Evolutionary conservation across 495 filamentous ascomycete species (phyloP).

Genomic region (Xylaria venustula): DNA sequence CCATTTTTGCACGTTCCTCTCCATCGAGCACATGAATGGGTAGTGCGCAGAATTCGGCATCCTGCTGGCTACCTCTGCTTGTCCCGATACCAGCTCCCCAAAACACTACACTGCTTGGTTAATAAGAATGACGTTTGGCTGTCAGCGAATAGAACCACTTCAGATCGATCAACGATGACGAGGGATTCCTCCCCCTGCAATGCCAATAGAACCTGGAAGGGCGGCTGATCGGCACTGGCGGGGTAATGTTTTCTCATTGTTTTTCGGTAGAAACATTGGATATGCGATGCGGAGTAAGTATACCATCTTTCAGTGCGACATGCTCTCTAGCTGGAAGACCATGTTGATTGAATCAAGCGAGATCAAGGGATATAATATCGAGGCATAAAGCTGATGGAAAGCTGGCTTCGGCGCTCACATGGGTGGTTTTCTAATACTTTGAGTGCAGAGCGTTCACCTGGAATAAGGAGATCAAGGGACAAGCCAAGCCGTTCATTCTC

Average conservation of each 20-base stretch:
- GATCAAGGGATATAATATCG: not conserved
- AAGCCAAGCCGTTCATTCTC: not conserved
- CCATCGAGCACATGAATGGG: too few species aligned
- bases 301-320: too few species aligned
- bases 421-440: not conserved
- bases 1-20: not conserved
- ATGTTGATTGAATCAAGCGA: not conserved
- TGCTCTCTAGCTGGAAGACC: too few species aligned
- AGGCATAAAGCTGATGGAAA: too few species aligned
- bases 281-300: too few species aligned
- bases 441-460: not conserved
- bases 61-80: not conserved
- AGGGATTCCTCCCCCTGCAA: not conserved
- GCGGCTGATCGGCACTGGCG: constrained; percentile 6
- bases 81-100: not conserved
- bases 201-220: not conserved
- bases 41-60: too few species aligned
- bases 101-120: not conserved
- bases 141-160: not conserved
- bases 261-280: not conserved
- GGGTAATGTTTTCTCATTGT: too few species aligned
- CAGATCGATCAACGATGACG: not conserved
- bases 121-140: not conserved
- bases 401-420: not conserved
- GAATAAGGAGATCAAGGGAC: not conserved